These are phyloP conservation scores for Zygosaccharomyces pseudobailii DNA, from an alignment of 1,139 yeast species.

Conservation along the genomic window DNA sequence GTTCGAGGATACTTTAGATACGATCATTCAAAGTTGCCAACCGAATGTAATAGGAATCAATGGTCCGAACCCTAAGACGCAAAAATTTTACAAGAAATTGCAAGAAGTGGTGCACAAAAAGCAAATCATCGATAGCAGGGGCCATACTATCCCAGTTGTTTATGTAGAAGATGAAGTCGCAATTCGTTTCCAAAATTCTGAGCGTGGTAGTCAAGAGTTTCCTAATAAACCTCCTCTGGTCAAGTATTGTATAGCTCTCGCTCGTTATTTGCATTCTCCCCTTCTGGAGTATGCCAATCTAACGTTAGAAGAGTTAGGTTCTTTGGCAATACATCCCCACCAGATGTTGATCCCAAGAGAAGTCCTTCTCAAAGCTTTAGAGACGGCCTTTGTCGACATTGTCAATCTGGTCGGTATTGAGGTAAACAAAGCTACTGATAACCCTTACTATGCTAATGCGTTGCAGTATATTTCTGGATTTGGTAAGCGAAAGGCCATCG, in stretches of 20 bases:
- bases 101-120: conserved; percentile 55
- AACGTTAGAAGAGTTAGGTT: conserved; percentile 59
- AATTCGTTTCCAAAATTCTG: conserved; percentile 75
- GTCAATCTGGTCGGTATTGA: conserved; percentile 91
- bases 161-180: conserved; percentile 97
- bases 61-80: conserved; percentile 76
- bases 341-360: conserved; percentile 71
- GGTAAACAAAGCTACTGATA: conserved; percentile 80
- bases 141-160: conserved; percentile 43
- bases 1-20: conserved; percentile 58
- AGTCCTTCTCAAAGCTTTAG: conserved; percentile 59
- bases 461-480: conserved; percentile 82
- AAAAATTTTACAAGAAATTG: conserved; percentile 55
- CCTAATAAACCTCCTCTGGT: conserved; percentile 82
- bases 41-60: conserved; percentile 91
- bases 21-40: conserved; percentile 45
- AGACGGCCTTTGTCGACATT: conserved; percentile 81
- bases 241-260: conserved; percentile 85
- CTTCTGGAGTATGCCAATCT: conserved; percentile 80
- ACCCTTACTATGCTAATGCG: conserved; percentile 59
- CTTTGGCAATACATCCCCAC: conserved; percentile 68
- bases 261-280: conserved; percentile 88
- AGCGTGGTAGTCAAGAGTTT: conserved; percentile 69
- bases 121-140: conserved; percentile 50
- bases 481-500: conserved; percentile 93